Evolutionary conservation across 345 rosid genomes (phyloP).

Genomic region (Rubroshorea leprosula): DNA sequence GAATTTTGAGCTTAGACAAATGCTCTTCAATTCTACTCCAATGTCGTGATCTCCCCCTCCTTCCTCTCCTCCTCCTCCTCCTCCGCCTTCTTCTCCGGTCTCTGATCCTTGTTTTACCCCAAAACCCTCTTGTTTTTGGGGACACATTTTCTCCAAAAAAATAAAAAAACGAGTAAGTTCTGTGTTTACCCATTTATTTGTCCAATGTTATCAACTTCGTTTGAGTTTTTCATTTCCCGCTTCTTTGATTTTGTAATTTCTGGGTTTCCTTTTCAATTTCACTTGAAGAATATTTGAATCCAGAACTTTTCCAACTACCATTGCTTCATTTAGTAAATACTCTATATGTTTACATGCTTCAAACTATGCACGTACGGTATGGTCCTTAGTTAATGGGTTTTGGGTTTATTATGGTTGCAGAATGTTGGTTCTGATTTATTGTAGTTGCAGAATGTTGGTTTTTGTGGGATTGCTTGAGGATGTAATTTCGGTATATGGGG

Average conservation of each 20-base stretch:
- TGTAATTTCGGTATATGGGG: background rate
- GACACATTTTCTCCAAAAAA: background rate
- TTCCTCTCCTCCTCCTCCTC: too few species aligned
- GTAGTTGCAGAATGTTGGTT: too few species aligned
- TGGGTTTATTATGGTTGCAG: background rate
- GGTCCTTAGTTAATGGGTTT: background rate
- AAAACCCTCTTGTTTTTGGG: background rate
- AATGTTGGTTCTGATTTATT: too few species aligned
- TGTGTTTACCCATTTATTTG: background rate
- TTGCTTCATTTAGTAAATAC: background rate
- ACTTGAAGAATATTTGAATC: background rate
- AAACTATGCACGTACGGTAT: background rate
- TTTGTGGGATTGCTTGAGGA: background rate
- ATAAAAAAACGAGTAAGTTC: conserved; percentile 8
- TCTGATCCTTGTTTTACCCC: background rate
- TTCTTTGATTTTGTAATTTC: background rate
- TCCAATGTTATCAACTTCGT: background rate
- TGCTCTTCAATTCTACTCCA: too few species aligned
- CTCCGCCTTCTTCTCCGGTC: too few species aligned
- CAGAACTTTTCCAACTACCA: background rate
- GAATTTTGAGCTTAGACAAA: too few species aligned
- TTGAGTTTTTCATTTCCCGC: background rate
- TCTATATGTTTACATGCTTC: background rate
- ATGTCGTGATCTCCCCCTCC: background rate
- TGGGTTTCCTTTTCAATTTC: background rate